Base-by-base conservation (phyloP, 2,329 filamentous ascomycete genomes). In the Microascus cirrosus region DNA sequence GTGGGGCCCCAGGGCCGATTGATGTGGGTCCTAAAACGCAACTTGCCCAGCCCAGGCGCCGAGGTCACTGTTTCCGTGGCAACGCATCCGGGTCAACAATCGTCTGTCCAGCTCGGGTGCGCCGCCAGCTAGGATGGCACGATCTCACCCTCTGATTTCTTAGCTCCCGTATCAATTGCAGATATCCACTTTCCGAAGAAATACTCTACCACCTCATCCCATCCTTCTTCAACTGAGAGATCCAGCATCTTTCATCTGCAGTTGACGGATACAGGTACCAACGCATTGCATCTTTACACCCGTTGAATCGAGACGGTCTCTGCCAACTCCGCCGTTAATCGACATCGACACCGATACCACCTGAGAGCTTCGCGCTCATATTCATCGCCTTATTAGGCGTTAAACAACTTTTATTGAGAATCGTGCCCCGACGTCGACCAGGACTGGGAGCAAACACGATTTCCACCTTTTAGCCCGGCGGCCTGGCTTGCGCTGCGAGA, bases 401-500 rank as follows among this genome's bases (percentile, higher is more conserved):
- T 50, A 22, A 24, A 24, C n/a, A 50, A 8, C 45, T 15, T 42
- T 13, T 22, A 24, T 10, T 22, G 6, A 13, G 45, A 20, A 50
- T 50, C 36, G 45, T 62, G 60, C 60, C 63, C 64, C 64, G 66
- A 71, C 71, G 72, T 74, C 75, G 66, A 67, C 67, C 62, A 67
- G 71, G 73, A 75, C 76, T 81, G 78, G 78, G 73, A 67, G 74
- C 74, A 67, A 76, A 69, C 61, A 67, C 66, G 68, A 66, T 60
- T 64, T 66, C 64, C 53, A 62, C 69, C 62, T 63, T 68, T 66
- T 75, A 79, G 85, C 86, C 87, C 86, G 86, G 86, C 86, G 83
- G 81, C 80, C 83, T 85, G 84, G 85, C 85, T 89, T 87, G 85
- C 84, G 81, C 84, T 90, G 86, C 85, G 86, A 85, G 86, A 91